A percentile compares a stretch with the other conserved stretches of the same genome.
Conservation (phyloP, 768 basidiomycete species). For the Mycena filopes region DNA sequence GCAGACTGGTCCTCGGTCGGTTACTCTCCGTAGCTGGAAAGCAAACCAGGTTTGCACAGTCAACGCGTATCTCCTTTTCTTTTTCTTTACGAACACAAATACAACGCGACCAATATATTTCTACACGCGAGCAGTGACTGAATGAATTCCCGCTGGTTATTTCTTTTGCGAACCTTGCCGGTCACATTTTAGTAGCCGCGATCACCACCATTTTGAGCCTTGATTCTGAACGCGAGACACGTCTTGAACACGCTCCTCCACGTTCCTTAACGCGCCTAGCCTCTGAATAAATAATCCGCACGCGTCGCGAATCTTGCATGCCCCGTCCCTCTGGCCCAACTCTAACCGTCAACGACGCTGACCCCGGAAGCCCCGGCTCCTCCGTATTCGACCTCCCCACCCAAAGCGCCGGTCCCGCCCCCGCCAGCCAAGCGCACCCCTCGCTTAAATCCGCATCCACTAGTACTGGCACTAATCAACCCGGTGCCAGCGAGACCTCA, state of each 20-base stretch:
- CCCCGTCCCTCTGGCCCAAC: conserved; percentile 21
- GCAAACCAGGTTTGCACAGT: too few relatives aligned
- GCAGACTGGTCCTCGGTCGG: too few relatives aligned
- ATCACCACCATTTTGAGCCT: background rate
- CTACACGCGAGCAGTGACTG: too few relatives aligned
- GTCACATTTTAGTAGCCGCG: too few relatives aligned
- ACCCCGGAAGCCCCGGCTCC: conserved; percentile 71
- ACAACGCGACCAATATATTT: too few relatives aligned
- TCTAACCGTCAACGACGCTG: conserved; percentile 30
- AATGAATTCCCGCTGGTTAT: too few relatives aligned
- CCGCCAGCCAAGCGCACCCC: conserved; percentile 22
- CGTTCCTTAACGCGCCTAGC: conserved; percentile 5
- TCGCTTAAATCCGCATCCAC: conserved; percentile 5
- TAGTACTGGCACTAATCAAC: background rate
- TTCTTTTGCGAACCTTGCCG: too few relatives aligned
- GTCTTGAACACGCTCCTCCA: conserved; percentile 28
- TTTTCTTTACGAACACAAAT: too few relatives aligned
- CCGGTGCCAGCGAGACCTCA: conserved; percentile 44
- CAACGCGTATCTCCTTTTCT: too few relatives aligned
- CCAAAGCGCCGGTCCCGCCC: conserved; percentile 40
- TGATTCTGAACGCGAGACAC: conserved; percentile 17
- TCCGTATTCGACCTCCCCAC: conserved; percentile 81
- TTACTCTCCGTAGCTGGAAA: too few relatives aligned
- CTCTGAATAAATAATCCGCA: conserved; percentile 19
- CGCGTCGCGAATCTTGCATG: conserved; percentile 1